phyloP scores from a whole-genome alignment of 108 stramenopile species.

The Skeletonema marinoi region DNA sequence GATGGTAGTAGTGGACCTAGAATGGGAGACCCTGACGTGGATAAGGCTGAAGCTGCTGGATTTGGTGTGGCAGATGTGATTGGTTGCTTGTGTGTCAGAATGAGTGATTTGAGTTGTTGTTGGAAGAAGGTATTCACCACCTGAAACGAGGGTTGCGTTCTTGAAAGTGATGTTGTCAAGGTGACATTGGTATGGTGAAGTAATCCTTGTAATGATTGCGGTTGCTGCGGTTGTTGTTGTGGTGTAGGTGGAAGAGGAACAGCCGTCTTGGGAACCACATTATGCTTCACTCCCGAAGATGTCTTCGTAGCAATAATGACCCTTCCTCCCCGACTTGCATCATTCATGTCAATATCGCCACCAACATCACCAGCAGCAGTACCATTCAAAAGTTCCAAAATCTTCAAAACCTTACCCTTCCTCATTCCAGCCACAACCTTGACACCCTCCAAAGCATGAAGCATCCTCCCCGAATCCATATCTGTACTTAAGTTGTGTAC shows the following conservation, averaged over 20 bases:
- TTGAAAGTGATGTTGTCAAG: conserved; percentile 17
- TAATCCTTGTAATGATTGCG: not conserved
- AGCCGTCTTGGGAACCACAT: not conserved
- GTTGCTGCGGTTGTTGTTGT: not conserved
- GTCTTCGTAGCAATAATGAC: not conserved
- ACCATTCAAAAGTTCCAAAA: conserved; percentile 18
- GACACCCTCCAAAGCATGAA: conserved; percentile 63
- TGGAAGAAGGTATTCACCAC: not conserved
- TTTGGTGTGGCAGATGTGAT: conserved; percentile 24
- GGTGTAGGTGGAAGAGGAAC: not conserved
- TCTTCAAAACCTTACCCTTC: conserved; percentile 28
- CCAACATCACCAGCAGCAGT: not conserved
- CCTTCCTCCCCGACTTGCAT: not conserved
- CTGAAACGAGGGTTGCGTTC: not conserved
- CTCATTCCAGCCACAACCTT: conserved; percentile 41
- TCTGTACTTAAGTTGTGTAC: conserved; percentile 68
- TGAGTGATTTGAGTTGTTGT: conserved; percentile 2
- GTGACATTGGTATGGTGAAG: not conserved
- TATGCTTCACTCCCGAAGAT: not conserved
- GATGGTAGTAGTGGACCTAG: conserved; percentile 74
- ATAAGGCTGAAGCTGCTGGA: conserved; percentile 51
- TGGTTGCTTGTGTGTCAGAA: conserved; percentile 9
- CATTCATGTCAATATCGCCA: not conserved
- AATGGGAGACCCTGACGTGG: conserved; percentile 52
- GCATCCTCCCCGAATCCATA: conserved; percentile 82